Conservation (phyloP, 2,329 filamentous ascomycete genomes). For the Berkeleyomyces rouxiae region DNA sequence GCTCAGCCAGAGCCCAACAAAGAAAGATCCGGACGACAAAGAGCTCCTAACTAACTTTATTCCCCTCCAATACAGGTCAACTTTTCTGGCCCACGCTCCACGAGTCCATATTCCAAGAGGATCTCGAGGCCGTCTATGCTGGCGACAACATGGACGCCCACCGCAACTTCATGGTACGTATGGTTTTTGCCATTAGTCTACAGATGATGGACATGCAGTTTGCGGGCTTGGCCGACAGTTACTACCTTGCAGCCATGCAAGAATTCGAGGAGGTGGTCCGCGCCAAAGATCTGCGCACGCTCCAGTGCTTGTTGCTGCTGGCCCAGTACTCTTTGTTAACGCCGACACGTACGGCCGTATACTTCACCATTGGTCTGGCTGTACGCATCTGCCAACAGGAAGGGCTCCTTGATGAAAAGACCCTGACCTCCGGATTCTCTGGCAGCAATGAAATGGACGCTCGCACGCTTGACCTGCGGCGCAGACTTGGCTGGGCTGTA, state of each 20-base stretch:
- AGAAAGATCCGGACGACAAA: too few species aligned
- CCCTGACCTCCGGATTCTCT: conserved; percentile 48
- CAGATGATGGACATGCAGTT: conserved; percentile 82
- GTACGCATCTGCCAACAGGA: conserved; percentile 79
- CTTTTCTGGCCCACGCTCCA: conserved; percentile 77
- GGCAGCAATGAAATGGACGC: conserved; percentile 43
- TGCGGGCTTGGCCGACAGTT: conserved; percentile 86
- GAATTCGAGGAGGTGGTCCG: conserved; percentile 69
- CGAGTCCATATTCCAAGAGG: conserved; percentile 58
- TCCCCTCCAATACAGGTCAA: conserved; percentile 46
- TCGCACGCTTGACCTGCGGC: conserved; percentile 73
- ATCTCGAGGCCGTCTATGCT: conserved; percentile 66
- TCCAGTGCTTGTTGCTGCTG: conserved; percentile 79
- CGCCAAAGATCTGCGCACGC: conserved; percentile 75
- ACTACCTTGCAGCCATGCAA: conserved; percentile 78
- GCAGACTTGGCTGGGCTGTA: conserved; percentile 76
- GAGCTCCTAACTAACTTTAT: neutral
- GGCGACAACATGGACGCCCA: conserved; percentile 56
- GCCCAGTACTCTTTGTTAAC: conserved; percentile 85
- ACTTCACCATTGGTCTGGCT: conserved; percentile 81
- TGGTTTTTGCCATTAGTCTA: conserved; percentile 88
- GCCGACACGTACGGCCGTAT: conserved; percentile 79
- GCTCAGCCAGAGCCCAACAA: neutral
- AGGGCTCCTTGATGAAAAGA: conserved; percentile 76
- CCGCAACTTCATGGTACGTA: conserved; percentile 73